phyloP scores from a whole-genome alignment of 495 filamentous ascomycete genomes.

The Lophiotrema nucula region DNA sequence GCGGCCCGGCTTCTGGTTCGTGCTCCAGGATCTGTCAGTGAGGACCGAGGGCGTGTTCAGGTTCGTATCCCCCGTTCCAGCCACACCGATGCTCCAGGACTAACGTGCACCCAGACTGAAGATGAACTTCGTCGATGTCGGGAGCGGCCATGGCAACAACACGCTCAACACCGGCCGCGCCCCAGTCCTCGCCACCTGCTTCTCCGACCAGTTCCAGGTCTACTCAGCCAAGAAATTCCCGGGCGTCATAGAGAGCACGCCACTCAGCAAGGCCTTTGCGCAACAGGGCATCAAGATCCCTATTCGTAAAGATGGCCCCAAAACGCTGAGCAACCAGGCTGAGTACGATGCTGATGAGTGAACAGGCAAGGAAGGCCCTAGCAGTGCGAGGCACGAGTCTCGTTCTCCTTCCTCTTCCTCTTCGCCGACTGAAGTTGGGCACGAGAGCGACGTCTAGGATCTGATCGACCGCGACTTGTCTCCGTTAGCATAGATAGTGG shows the following conservation, averaged over 20 bases:
- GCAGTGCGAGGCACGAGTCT: no score
- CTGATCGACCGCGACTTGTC: no score
- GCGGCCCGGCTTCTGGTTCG: constrained; percentile 93
- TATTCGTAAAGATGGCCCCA: constrained; percentile 80
- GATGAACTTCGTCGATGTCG: constrained; percentile 86
- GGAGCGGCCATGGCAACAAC: constrained; percentile 43
- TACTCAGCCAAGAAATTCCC: constrained; percentile 98
- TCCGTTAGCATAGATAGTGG: no score
- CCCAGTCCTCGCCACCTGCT: constrained; percentile 82
- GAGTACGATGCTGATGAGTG: constrained; percentile 64
- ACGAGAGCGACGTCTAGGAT: no score
- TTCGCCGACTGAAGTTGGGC: no score
- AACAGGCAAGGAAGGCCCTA: no score
- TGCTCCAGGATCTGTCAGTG: constrained; percentile 92
- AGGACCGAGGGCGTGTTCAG: constrained; percentile 88
- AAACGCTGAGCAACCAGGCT: constrained; percentile 57
- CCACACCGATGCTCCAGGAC: not conserved
- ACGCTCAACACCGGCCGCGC: constrained; percentile 73
- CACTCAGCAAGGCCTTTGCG: constrained; percentile 91
- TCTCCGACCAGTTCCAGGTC: constrained; percentile 88
- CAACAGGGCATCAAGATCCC: constrained; percentile 96
- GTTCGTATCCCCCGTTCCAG: constrained; percentile 49
- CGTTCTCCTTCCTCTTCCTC: no score
- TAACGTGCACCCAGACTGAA: constrained; percentile 51
- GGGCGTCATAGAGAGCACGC: constrained; percentile 90